These are phyloP conservation scores for Coprinopsis cinerea DNA, from an alignment of 768 basidiomycete genomes.

Conservation along the genomic window DNA sequence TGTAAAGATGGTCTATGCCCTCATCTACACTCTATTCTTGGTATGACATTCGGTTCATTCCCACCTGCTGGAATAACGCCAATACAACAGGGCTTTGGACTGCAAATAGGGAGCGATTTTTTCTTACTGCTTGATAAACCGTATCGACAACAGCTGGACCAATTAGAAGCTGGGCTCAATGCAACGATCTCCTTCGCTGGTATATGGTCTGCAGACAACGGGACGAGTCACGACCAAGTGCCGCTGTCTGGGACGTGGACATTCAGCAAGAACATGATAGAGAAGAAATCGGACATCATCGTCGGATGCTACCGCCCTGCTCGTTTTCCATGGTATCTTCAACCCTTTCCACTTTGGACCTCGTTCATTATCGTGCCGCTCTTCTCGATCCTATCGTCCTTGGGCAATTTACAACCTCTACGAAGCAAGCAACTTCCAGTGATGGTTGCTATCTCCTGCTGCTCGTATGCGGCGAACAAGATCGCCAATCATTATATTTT, in stretches of 20 bases:
- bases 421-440: conserved; percentile 66
- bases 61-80: neutral
- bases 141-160: conserved; percentile 46
- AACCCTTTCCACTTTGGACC: conserved; percentile 75
- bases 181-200: conserved; percentile 53
- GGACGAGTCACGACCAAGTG: conserved; percentile 32
- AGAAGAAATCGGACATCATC: conserved; percentile 40
- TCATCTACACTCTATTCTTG: conserved; percentile 80
- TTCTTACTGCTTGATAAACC: conserved; percentile 64
- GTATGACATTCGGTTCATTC: conserved; percentile 19
- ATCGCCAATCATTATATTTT: conserved; percentile 81
- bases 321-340: conserved; percentile 70
- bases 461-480: conserved; percentile 74
- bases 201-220: conserved; percentile 60
- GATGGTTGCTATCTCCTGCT: conserved; percentile 83
- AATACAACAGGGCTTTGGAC: conserved; percentile 57
- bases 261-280: conserved; percentile 50
- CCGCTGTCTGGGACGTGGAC: conserved; percentile 59
- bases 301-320: conserved; percentile 69
- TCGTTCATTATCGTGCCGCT: conserved; percentile 70
- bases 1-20: conserved; percentile 85
- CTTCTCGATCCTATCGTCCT: conserved; percentile 66
- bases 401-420: conserved; percentile 75
- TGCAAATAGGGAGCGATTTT: conserved; percentile 80
- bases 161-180: conserved; percentile 46